Evolutionary conservation across 2,329 filamentous ascomycete species (phyloP).

Genomic region (Talaromyces sp.): DNA sequence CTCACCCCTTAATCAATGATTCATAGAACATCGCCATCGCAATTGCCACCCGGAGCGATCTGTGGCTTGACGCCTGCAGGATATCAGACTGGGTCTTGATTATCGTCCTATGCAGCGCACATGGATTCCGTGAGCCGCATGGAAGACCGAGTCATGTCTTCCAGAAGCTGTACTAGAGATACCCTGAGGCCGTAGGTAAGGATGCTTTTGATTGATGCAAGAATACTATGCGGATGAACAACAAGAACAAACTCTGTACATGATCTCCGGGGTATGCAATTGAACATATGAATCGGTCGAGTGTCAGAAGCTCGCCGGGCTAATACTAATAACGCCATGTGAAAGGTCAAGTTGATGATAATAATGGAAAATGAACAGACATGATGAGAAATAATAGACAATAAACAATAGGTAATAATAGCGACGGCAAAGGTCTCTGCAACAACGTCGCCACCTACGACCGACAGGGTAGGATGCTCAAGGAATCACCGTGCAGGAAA

Average conservation of each 20-base stretch:
- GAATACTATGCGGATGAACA: neutral
- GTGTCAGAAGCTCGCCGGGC: conserved; percentile 22
- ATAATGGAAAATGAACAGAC: neutral
- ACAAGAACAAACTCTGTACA: conserved; percentile 4
- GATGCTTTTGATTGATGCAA: neutral
- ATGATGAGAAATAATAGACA: neutral
- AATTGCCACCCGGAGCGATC: conserved; percentile 2
- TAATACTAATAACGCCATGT: conserved; percentile 14
- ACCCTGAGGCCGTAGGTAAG: neutral
- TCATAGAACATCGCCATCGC: neutral
- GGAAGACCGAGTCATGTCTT: conserved; percentile 4
- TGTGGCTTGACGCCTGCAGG: conserved; percentile 11
- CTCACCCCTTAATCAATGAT: neutral
- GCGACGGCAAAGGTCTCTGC: neutral
- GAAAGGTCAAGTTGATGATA: conserved; percentile 9
- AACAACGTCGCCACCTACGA: conserved; percentile 1
- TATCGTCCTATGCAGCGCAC: neutral
- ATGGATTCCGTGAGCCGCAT: neutral
- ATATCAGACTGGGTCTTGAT: neutral
- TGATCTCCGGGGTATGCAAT: conserved; percentile 19
- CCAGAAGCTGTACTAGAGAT: neutral
- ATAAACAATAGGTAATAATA: conserved; percentile 4
- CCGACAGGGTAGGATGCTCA: conserved; percentile 4
- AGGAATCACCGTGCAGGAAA: neutral
- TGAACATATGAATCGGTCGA: conserved; percentile 19